Evolutionary conservation across 495 filamentous ascomycete species (phyloP).

Genomic region (Neurospora sp.): DNA sequence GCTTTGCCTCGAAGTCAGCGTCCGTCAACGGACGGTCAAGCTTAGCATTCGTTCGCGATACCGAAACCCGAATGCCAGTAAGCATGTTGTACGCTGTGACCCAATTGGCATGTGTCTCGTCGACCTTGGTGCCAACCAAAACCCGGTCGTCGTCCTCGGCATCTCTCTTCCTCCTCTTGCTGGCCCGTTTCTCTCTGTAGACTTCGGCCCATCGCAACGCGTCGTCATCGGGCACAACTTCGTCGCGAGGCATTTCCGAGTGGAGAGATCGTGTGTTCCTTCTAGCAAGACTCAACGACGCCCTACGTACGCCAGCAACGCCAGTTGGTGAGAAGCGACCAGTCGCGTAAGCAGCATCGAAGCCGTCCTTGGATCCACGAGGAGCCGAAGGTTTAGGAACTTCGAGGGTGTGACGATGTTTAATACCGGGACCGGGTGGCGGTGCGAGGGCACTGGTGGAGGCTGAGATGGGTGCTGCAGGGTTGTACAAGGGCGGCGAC

Average conservation of each 20-base stretch:
- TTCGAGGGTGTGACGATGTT: slow-evolving; percentile 85
- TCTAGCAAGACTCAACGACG: slow-evolving; percentile 72
- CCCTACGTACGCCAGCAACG: slow-evolving; percentile 49
- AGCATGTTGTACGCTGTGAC: slow-evolving; percentile 99
- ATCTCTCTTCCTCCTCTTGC: slow-evolving; percentile 67
- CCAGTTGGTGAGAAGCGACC: slow-evolving; percentile 79
- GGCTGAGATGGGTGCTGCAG: slow-evolving; percentile 28
- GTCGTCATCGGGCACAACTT: slow-evolving; percentile 75
- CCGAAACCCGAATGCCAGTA: slow-evolving; percentile 93
- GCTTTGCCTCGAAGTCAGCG: slow-evolving; percentile 79
- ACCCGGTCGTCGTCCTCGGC: slow-evolving; percentile 91
- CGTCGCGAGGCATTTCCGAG: slow-evolving; percentile 73
- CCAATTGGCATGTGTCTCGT: slow-evolving; percentile 96
- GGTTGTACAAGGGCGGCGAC: slow-evolving; percentile 54
- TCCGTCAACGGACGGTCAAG: slow-evolving; percentile 79
- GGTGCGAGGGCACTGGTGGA: slow-evolving; percentile 35
- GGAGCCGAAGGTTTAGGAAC: slow-evolving; percentile 52
- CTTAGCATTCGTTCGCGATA: slow-evolving; percentile 95
- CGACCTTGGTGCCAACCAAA: slow-evolving; percentile 94
- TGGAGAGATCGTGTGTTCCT: slow-evolving; percentile 74
- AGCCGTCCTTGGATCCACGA: slow-evolving; percentile 44
- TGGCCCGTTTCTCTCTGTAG: slow-evolving; percentile 80
- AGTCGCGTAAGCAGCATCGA: slow-evolving; percentile 56
- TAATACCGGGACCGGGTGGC: slow-evolving; percentile 40
- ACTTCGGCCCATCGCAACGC: slow-evolving; percentile 86